Percentiles rank a stretch among this genome's conserved stretches.
These are phyloP conservation scores for Lecanicillium sp. DNA, from an alignment of 2,329 filamentous ascomycete species.

Conservation along the genomic window DNA sequence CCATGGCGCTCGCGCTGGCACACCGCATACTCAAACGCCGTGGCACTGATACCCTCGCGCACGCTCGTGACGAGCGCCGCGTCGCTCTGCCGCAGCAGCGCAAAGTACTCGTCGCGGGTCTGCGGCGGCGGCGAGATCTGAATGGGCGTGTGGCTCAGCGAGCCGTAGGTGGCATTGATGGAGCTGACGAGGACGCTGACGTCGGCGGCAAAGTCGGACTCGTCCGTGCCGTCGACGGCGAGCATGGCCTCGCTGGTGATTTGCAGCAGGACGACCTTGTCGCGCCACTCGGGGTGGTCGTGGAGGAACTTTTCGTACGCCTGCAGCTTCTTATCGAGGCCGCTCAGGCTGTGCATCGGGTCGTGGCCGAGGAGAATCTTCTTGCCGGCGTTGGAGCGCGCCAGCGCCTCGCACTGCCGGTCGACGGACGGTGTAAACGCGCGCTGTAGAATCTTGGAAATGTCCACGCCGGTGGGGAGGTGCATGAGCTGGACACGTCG, in stretches of 20 bases:
- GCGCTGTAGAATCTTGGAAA: constrained; percentile 61
- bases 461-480: constrained; percentile 94
- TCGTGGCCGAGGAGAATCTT: constrained; percentile 94
- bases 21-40: constrained; percentile 86
- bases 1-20: constrained; percentile 83
- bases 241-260: constrained; percentile 82
- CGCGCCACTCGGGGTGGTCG: constrained; percentile 82
- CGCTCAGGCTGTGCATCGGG: constrained; percentile 84
- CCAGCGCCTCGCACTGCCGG: constrained; percentile 64
- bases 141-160: constrained; percentile 79
- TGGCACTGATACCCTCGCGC: constrained; percentile 96
- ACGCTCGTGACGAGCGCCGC: constrained; percentile 93
- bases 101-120: constrained; percentile 84
- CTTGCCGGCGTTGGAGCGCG: constrained; percentile 74
- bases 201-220: constrained; percentile 75
- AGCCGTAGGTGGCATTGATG: constrained; percentile 88
- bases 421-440: constrained; percentile 67
- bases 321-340: constrained; percentile 88
- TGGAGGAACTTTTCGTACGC: constrained; percentile 91
- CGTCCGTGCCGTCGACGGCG: constrained; percentile 68
- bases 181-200: constrained; percentile 84
- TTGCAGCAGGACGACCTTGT: constrained; percentile 87
- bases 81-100: constrained; percentile 78
- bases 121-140: constrained; percentile 94
- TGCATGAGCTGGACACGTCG: constrained; percentile 83